Evolutionary conservation across 2,329 filamentous ascomycete species (phyloP).

Genomic region (Diaporthe velutina): DNA sequence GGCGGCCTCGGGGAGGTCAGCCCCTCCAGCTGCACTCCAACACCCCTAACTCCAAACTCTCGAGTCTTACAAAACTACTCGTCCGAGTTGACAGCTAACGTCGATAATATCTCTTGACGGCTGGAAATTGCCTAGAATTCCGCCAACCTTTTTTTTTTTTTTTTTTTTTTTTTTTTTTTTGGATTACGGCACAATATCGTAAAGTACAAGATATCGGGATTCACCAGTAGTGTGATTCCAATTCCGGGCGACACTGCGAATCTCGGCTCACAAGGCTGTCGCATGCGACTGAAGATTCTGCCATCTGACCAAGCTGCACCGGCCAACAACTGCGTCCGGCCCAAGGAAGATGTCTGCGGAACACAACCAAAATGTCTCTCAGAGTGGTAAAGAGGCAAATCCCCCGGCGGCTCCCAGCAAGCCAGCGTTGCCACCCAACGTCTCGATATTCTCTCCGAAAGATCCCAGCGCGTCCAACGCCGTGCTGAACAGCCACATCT

Average conservation of each 20-base stretch:
- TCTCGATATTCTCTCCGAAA: slow-evolving; percentile 42
- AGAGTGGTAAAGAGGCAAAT: background rate
- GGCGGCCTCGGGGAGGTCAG: background rate
- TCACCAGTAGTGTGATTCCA: background rate
- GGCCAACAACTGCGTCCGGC: background rate
- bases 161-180: too few species aligned
- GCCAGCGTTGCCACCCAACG: slow-evolving; percentile 41
- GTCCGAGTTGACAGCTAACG: background rate
- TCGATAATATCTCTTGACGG: background rate
- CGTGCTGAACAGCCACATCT: slow-evolving; percentile 40
- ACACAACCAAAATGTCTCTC: too few species aligned
- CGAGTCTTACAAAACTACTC: background rate
- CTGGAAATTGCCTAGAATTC: background rate
- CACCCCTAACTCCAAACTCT: too few species aligned
- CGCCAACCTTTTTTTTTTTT: background rate
- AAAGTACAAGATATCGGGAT: background rate
- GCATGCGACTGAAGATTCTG: slow-evolving; percentile 3
- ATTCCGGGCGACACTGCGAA: background rate
- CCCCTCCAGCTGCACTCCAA: background rate
- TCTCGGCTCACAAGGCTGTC: background rate
- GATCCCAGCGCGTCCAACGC: slow-evolving; percentile 33
- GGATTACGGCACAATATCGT: background rate
- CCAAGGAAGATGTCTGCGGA: slow-evolving; percentile 30
- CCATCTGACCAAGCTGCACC: background rate
- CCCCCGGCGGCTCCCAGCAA: background rate